These are phyloP conservation scores for Panellus pusillus DNA, from an alignment of 768 basidiomycete genomes.

Conservation along the genomic window DNA sequence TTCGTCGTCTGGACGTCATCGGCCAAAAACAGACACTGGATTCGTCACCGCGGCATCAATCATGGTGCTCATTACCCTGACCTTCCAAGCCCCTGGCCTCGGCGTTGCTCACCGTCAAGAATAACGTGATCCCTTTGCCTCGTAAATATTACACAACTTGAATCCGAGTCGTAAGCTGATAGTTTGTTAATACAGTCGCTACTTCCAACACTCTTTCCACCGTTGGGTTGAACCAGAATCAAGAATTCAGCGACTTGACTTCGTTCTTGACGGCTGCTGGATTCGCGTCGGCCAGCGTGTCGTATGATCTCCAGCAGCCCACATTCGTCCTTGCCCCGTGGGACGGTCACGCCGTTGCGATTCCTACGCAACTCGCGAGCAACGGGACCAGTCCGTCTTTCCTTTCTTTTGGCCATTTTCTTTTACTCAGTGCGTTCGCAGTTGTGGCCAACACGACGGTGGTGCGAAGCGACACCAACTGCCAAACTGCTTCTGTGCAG, in stretches of 20 bases:
- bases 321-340: slow-evolving; percentile 47
- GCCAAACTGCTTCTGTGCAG: slow-evolving; percentile 39
- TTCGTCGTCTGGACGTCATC: slow-evolving; percentile 49
- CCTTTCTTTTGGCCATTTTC: background rate
- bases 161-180: no score
- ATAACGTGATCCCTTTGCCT: slow-evolving; percentile 44
- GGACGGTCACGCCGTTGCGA: slow-evolving; percentile 45
- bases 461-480: slow-evolving; percentile 45
- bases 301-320: slow-evolving; percentile 46
- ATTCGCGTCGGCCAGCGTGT: slow-evolving; percentile 49
- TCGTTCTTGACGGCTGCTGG: slow-evolving; percentile 57
- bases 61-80: slow-evolving; percentile 47
- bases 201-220: slow-evolving; percentile 37
- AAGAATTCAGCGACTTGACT: slow-evolving; percentile 48
- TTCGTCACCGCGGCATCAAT: slow-evolving; percentile 50
- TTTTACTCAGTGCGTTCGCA: slow-evolving; percentile 24
- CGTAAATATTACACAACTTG: slow-evolving; percentile 30
- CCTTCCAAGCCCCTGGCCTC: slow-evolving; percentile 55
- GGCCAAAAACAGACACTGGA: slow-evolving; percentile 46
- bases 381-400: slow-evolving; percentile 13
- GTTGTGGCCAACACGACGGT: slow-evolving; percentile 50
- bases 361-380: slow-evolving; percentile 24
- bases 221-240: slow-evolving; percentile 46
- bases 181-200: slow-evolving; percentile 31
- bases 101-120: slow-evolving; percentile 47